Conservation (phyloP, 176 grass and related monocot genomes). For the Echinochloa phyllopogon region DNA sequence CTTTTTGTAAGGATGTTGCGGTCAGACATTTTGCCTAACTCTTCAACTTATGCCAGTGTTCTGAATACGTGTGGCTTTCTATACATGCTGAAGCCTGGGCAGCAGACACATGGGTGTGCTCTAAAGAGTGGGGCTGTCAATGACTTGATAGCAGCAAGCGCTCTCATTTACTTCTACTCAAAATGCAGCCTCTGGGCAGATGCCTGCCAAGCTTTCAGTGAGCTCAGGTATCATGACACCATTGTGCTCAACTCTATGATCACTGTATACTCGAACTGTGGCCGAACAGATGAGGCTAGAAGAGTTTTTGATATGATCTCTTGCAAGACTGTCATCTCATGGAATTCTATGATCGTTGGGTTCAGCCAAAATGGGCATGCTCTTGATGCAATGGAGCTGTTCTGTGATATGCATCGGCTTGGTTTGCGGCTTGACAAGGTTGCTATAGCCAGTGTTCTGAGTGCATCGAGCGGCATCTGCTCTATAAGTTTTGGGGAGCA, state of each 20-base stretch:
- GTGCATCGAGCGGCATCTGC: slow-evolving; percentile 71
- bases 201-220: slow-evolving; percentile 63
- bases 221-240: slow-evolving; percentile 61
- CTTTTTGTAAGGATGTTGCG: slow-evolving; percentile 52
- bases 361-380: slow-evolving; percentile 65
- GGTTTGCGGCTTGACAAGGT: slow-evolving; percentile 57
- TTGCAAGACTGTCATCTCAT: slow-evolving; percentile 70
- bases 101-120: slow-evolving; percentile 54
- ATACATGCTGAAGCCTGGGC: slow-evolving; percentile 39
- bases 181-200: slow-evolving; percentile 71
- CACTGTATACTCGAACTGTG: slow-evolving; percentile 67
- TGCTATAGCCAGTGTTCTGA: slow-evolving; percentile 72
- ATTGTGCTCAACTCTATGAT: slow-evolving; percentile 78
- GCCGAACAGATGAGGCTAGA: slow-evolving; percentile 58
- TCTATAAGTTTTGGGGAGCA: slow-evolving; percentile 66
- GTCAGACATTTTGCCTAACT: slow-evolving; percentile 48
- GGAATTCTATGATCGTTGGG: slow-evolving; percentile 82
- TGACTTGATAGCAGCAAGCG: slow-evolving; percentile 60
- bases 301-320: slow-evolving; percentile 57
- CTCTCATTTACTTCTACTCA: slow-evolving; percentile 82
- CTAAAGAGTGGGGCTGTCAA: slow-evolving; percentile 56
- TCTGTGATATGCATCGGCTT: slow-evolving; percentile 53
- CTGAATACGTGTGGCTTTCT: slow-evolving; percentile 48
- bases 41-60: slow-evolving; percentile 60
- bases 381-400: slow-evolving; percentile 59